Percentiles rank a stretch among this genome's conserved stretches.
These are phyloP conservation scores for Narthecium ossifragum DNA, from an alignment of 106 monocot genomes.

Conservation along the genomic window DNA sequence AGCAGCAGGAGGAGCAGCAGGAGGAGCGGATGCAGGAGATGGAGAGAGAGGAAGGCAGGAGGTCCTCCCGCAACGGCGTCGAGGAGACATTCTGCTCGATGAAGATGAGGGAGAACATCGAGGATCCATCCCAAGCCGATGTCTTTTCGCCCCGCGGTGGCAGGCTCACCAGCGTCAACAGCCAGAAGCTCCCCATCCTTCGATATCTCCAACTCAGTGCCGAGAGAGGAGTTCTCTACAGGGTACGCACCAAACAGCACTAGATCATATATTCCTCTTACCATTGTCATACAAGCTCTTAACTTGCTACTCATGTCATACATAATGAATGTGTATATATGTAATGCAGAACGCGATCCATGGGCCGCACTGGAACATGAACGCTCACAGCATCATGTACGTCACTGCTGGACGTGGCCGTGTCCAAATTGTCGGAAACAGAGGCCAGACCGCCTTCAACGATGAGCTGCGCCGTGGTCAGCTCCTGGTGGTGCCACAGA, in stretches of 20 bases:
- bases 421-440: slow-evolving; percentile 19
- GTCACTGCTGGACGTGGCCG: slow-evolving; percentile 25
- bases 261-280: not conserved
- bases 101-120: slow-evolving; percentile 41
- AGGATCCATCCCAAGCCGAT: slow-evolving; percentile 32
- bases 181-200: slow-evolving; percentile 48
- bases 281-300: no score
- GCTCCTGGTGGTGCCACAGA: slow-evolving; percentile 47
- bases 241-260: slow-evolving; percentile 11
- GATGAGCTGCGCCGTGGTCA: slow-evolving; percentile 30
- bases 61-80: slow-evolving; percentile 19
- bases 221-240: slow-evolving; percentile 24
- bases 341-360: slow-evolving; percentile 30
- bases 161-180: slow-evolving; percentile 34
- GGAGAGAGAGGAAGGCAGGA: not conserved
- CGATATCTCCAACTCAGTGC: slow-evolving; percentile 29
- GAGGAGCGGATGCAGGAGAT: not conserved
- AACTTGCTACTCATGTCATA: no score
- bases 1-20: no score
- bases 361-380: slow-evolving; percentile 37
- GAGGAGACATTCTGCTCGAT: slow-evolving; percentile 39
- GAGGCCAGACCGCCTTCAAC: slow-evolving; percentile 20
- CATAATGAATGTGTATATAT: no score
- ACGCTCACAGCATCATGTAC: slow-evolving; percentile 30
- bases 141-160: slow-evolving; percentile 26